Percentiles rank a stretch among this genome's conserved stretches.
Conservation (phyloP, 2,329 filamentous ascomycete species). For the Aspergillus ochraceus region DNA sequence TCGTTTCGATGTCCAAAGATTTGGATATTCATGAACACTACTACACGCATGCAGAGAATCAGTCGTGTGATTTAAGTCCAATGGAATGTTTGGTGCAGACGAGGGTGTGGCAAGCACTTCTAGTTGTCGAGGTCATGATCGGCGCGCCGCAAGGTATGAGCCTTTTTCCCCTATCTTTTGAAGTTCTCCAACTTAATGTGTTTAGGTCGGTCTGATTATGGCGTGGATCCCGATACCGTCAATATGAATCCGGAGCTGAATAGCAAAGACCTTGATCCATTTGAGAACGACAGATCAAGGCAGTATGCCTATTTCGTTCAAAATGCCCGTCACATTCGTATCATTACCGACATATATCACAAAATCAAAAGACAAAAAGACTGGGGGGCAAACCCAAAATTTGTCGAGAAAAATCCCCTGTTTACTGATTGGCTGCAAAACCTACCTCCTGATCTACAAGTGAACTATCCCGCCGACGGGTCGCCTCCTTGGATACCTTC, state of each 20-base stretch:
- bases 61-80: conserved; percentile 65
- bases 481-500: conserved; percentile 81
- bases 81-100: conserved; percentile 82
- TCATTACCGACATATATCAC: conserved; percentile 73
- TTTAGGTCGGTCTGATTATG: conserved; percentile 73
- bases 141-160: conserved; percentile 81
- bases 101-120: conserved; percentile 84
- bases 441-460: conserved; percentile 73
- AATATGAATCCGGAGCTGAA: conserved; percentile 69
- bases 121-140: conserved; percentile 87
- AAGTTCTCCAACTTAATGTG: conserved; percentile 16
- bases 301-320: conserved; percentile 82
- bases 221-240: conserved; percentile 72
- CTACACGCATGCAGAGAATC: conserved; percentile 71
- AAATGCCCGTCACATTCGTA: conserved; percentile 73
- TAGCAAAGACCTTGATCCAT: conserved; percentile 67
- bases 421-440: conserved; percentile 74
- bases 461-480: conserved; percentile 75
- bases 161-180: not conserved
- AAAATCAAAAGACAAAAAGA: conserved; percentile 74
- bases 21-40: conserved; percentile 85
- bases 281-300: conserved; percentile 74
- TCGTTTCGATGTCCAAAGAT: conserved; percentile 90
- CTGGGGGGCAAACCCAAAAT: conserved; percentile 83
- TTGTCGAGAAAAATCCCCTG: conserved; percentile 75